These are phyloP conservation scores for Domatiomyces catenatus DNA, from an alignment of 2,329 filamentous ascomycete genomes.

Conservation along the genomic window DNA sequence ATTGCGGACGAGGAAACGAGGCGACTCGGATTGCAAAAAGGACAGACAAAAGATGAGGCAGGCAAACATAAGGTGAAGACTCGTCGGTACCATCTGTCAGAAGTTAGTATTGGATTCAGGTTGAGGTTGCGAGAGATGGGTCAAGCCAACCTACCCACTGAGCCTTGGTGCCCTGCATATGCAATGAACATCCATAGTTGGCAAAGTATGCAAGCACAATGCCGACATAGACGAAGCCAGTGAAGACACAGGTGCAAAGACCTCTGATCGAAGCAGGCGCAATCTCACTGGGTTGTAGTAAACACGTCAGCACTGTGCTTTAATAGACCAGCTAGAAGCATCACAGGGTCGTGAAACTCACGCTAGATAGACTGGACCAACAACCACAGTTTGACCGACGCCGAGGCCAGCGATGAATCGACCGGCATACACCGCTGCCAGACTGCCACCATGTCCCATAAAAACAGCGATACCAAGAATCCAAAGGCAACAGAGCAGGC, in stretches of 20 bases:
- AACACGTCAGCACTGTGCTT: neutral
- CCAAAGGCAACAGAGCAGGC: conserved; percentile 14
- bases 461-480: conserved; percentile 20
- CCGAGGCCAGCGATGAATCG: conserved; percentile 31
- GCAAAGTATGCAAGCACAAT: conserved; percentile 60
- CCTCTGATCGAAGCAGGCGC: conserved; percentile 54
- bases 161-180: conserved; percentile 22
- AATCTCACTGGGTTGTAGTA: conserved; percentile 47
- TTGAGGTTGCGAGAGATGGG: too few relatives aligned
- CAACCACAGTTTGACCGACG: conserved; percentile 28
- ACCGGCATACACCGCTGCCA: conserved; percentile 29
- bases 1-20: conserved; percentile 53
- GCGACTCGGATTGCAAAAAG: conserved; percentile 54
- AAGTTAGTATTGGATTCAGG: neutral
- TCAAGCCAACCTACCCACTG: neutral
- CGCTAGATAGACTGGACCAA: conserved; percentile 43
- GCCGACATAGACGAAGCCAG: conserved; percentile 58
- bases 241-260: conserved; percentile 57
- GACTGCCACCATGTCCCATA: conserved; percentile 21
- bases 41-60: conserved; percentile 55
- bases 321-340: neutral
- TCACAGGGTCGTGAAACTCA: neutral
- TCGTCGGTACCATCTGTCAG: conserved; percentile 49
- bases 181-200: conserved; percentile 35
- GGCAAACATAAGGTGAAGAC: conserved; percentile 63